These are phyloP conservation scores for Ottelia alismoides DNA, from an alignment of 106 monocot species.

Conservation along the genomic window DNA sequence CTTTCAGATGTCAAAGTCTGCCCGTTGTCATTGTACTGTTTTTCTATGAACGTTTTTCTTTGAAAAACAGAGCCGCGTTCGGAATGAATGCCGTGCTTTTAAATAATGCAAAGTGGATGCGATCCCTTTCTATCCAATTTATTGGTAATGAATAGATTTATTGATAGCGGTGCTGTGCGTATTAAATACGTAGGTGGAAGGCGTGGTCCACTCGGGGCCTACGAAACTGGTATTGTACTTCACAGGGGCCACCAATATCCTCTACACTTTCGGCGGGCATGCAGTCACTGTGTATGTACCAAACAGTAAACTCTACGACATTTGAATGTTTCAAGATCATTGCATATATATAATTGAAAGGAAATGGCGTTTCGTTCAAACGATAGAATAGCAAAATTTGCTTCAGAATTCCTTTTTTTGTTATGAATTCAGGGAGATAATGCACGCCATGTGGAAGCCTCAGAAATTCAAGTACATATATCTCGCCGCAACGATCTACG, in stretches of 20 bases:
- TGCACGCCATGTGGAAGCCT: constrained; percentile 95
- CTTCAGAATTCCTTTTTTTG: not conserved
- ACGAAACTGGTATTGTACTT: constrained; percentile 73
- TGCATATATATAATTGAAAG: not conserved
- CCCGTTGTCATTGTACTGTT: too few relatives aligned
- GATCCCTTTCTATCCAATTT: too few relatives aligned
- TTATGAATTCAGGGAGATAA: constrained; percentile 48
- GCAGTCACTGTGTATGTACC: constrained; percentile 80
- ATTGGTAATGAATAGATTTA: too few relatives aligned
- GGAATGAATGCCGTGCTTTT: not conserved
- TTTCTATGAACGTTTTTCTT: too few relatives aligned
- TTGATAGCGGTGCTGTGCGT: not conserved
- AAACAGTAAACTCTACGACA: not conserved
- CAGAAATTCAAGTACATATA: constrained; percentile 73
- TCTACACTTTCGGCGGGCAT: constrained; percentile 93
- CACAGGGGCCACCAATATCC: constrained; percentile 93
- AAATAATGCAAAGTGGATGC: too few relatives aligned
- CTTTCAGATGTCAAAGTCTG: too few relatives aligned
- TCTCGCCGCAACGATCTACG: constrained; percentile 53
- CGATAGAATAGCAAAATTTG: too few relatives aligned
- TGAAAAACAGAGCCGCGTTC: not conserved
- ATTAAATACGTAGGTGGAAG: constrained; percentile 22
- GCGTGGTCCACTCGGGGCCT: constrained; percentile 46
- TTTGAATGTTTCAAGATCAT: not conserved
- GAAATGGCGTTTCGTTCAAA: too few relatives aligned